Base-by-base conservation (phyloP, 2,329 filamentous ascomycete genomes). In the Fusarium caatingaense region DNA sequence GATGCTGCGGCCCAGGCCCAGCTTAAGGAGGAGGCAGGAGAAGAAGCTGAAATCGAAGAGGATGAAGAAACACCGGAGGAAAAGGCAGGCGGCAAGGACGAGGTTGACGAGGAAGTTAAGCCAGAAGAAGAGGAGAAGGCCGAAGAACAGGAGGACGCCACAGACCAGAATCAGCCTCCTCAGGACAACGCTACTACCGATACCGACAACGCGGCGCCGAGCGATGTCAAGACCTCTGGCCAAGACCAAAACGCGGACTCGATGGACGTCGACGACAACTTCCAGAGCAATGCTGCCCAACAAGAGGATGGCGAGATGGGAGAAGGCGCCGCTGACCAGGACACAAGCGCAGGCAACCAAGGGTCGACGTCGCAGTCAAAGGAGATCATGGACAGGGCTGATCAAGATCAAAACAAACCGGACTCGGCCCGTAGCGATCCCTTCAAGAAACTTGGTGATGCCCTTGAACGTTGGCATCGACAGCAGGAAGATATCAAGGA, bases 381-480 rank as follows among this genome's bases (percentile, higher is more conserved):
- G 56, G 83, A 87, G 41, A 79, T 82, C 7, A 78, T 82, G n/a
- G 82, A 86, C n/a, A 78, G 82, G 37, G 79, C 82, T n/a, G 81
- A 85, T 8, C 74, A 80, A 48, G 77, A 82, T 28, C 77, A 80
- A 56, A 81, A 83, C 13, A 78, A 82, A 28, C 32, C 56, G 45
- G 82, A 85, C 56, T 80, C 80, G 10, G 79, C 82, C 56, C 81
- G 80, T 41, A 80, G 84, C 47, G 89, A 96, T 72, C 92, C 94
- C 2, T 97, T 98, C 85, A 96, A 96, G 82, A 97, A 97, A 76
- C 88, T 99, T 30, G 96, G 96, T 23, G 94, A 99, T 81, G 92
- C 93, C 8, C 85, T 99, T 32, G 94, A 98, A 78, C 89, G 91
- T 73, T 99, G 94, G 93, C 94, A 98, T 79, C 89, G 93, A 62